Conservation (phyloP, 164 flowering plant species). For the Chimonanthus praecox region DNA sequence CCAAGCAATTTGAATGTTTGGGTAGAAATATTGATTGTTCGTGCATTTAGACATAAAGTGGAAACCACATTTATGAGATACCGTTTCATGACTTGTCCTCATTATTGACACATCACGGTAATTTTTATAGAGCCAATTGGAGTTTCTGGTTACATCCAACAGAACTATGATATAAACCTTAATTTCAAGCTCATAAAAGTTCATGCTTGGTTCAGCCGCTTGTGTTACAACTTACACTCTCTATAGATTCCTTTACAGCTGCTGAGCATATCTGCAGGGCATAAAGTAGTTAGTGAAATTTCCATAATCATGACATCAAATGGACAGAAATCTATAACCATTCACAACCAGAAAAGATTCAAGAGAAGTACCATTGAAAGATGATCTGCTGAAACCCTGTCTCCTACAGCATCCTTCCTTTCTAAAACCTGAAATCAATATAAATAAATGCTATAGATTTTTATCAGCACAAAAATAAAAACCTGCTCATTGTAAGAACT, state of each 20-base stretch:
- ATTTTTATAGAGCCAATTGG: too few species aligned
- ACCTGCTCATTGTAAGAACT: not conserved
- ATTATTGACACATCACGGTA: too few species aligned
- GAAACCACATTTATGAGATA: slow-evolving; percentile 5
- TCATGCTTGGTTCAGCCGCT: slow-evolving; percentile 18
- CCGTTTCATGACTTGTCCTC: not conserved
- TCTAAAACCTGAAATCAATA: slow-evolving; percentile 58
- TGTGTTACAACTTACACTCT: slow-evolving; percentile 63
- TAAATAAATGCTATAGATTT: not conserved
- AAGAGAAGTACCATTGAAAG: slow-evolving; percentile 53
- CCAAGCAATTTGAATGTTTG: not conserved
- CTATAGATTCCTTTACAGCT: slow-evolving; percentile 76
- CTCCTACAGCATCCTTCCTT: slow-evolving; percentile 29
- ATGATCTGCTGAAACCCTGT: slow-evolving; percentile 43
- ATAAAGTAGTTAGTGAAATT: slow-evolving; percentile 4
- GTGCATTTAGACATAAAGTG: too few species aligned
- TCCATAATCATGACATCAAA: not conserved
- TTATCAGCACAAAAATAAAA: not conserved
- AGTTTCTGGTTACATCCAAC: not conserved
- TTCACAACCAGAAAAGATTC: not conserved
- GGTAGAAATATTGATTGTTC: too few species aligned
- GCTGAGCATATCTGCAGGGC: slow-evolving; percentile 63
- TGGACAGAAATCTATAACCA: not conserved
- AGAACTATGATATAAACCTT: slow-evolving; percentile 7
- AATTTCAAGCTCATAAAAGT: slow-evolving; percentile 19